Base-by-base conservation (phyloP, 2,329 filamentous ascomycete species). In the Coniochaeta ligniaria region DNA sequence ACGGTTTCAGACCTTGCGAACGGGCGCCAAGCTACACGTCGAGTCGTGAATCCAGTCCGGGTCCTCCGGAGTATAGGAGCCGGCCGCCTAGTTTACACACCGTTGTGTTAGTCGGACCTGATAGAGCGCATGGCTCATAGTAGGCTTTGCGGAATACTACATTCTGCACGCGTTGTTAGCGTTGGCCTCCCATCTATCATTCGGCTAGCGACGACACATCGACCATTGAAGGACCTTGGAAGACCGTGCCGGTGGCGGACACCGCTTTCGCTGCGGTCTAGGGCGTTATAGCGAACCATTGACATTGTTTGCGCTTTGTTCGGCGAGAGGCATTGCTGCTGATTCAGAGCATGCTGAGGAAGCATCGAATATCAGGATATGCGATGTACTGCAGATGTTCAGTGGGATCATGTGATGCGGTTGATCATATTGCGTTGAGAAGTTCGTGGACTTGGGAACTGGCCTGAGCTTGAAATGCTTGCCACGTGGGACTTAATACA, bases 61-160 rank as follows among this genome's bases (percentile, higher is more conserved):
- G 54, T 16, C 55, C 56, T 38, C 43, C 60, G n/a, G 55, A 50
- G 24, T 61, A 61, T 26, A 63, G 63, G 35, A 68, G 66, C 58
- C 60, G 66, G 57, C 66, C 66, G 31, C 63, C 66, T 12, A 68
- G 66, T 58, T 58, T 68, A n/a, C 60, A 62, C 50, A 52, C 47
- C 12, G 47, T 52, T 22, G 47, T 52, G 14, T 5, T 52, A 8
- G 47, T 52, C 3, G 24, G 47, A 31, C 47, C 47, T 52, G 47
- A 52, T 26, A 16, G 22, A 17, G 22, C 5, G 47, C 47, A n/a
- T 52, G 47, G 24, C n/a, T 5, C 16, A n/a, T 9, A 6, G 3
- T 38, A 38, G 38, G 38, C 16, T 41, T n/a, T 41, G 38, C 11
- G 16, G n/a, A 36, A n/a, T 41, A 41, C 38, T 41, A 41, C 38